Conservation (phyloP, 1,284 basidiomycete species). For the Taiwanofungus camphoratus region DNA sequence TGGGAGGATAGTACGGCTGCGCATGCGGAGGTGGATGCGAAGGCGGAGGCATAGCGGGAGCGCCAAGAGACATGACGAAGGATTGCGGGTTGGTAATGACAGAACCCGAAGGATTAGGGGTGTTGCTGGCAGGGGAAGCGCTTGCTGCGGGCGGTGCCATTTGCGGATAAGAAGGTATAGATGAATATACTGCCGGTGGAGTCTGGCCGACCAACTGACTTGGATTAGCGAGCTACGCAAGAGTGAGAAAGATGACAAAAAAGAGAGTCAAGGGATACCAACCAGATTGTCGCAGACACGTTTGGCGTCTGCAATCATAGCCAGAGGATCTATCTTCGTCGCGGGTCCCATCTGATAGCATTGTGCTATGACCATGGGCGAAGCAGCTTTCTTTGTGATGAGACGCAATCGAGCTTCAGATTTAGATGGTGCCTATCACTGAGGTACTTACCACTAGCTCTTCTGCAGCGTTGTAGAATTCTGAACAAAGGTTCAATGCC, state of each 20-base stretch:
- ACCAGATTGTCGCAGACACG: constrained; percentile 71
- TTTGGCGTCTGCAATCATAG: constrained; percentile 69
- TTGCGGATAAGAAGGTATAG: constrained; percentile 23
- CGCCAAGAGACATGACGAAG: constrained; percentile 60
- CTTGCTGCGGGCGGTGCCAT: constrained; percentile 22
- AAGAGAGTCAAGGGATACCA: constrained; percentile 21
- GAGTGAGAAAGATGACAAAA: constrained; percentile 11
- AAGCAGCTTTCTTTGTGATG: constrained; percentile 56
- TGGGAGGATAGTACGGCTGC: constrained; percentile 39
- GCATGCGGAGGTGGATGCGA: constrained; percentile 26
- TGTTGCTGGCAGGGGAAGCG: constrained; percentile 21
- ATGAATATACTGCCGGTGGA: constrained; percentile 50
- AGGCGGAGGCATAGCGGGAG: constrained; percentile 26
- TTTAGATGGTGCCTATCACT: too few species aligned
- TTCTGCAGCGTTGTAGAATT: constrained; percentile 79
- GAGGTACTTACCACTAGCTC: constrained; percentile 64
- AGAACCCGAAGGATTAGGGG: constrained; percentile 22
- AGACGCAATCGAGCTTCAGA: too few species aligned
- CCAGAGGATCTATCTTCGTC: constrained; percentile 64
- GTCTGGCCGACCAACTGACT: constrained; percentile 56
- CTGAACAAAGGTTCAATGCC: constrained; percentile 70
- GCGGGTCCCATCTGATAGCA: constrained; percentile 69
- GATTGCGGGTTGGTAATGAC: constrained; percentile 65
- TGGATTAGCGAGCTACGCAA: constrained; percentile 59
- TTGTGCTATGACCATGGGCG: constrained; percentile 68